Evolutionary conservation across 1,284 basidiomycete genomes (phyloP).

Genomic region (Puccinia novopanici): DNA sequence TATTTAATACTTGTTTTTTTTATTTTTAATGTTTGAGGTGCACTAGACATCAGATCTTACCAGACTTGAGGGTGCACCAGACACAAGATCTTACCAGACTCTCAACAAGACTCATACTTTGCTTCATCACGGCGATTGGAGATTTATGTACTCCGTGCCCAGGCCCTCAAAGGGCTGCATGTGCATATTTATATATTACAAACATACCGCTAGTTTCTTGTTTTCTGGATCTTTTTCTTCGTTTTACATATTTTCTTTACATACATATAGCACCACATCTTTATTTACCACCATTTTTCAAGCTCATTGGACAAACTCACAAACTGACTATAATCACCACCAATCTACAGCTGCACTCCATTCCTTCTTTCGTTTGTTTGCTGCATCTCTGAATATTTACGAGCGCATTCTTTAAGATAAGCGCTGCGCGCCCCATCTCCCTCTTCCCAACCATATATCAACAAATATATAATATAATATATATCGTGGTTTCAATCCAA

Average conservation of each 20-base stretch:
- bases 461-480: too few relatives aligned
- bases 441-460: background rate
- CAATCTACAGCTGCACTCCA: background rate
- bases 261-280: conserved; percentile 1
- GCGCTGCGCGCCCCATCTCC: conserved; percentile 22
- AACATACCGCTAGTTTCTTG: background rate
- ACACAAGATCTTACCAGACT: conserved; percentile 32
- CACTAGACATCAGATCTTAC: conserved; percentile 31
- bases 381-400: conserved; percentile 1
- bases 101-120: conserved; percentile 16
- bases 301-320: conserved; percentile 21
- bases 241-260: conserved; percentile 16
- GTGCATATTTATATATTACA: background rate
- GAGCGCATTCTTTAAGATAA: conserved; percentile 1
- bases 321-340: conserved; percentile 17
- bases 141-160: conserved; percentile 8
- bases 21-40: conserved; percentile 27
- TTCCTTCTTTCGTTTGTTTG: background rate
- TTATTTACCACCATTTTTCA: conserved; percentile 8
- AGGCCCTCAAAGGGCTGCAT: conserved; percentile 15
- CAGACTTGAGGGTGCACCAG: conserved; percentile 19
- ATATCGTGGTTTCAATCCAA: background rate
- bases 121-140: conserved; percentile 33
- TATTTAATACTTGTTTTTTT: background rate
- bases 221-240: background rate